Base-by-base conservation (phyloP, 176 grass and related monocot genomes). In the Pontederia crassipes region DNA sequence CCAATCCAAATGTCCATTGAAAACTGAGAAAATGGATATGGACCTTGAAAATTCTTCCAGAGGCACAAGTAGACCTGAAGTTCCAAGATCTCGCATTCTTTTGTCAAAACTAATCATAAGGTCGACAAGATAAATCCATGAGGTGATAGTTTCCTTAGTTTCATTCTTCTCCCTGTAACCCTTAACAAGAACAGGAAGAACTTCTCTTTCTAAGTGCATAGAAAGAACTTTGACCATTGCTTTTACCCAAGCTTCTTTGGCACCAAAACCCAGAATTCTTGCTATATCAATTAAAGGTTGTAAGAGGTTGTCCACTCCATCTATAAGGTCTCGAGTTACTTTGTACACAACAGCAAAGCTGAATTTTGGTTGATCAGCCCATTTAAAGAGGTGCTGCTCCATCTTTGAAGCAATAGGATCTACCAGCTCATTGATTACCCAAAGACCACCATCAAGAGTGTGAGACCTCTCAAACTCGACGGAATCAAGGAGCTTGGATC, bases 251-350 rank as follows among this genome's bases (percentile, higher is more conserved):
- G 87, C 86, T 75, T 97, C 92, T 90, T 87, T 97, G 46, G 87
- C 92, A 71, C 92, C 91, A 67, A 80, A 84, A 45, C 92, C 87
- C 47, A 63, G 68, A 61, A 91, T 65, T 59, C 81, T 97, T 63
- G 92, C 87, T 75, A 68, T 72, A 85, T 97, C 92, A 46, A 97
- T 85, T 68, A 97, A 88, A 76, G 92, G 92, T 74, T 97, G 92
- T 59, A 91, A 76, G 50, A 91, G 63, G 72, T 85, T 74, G 70
- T 97, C 92, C 67, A 97, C 76, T 18, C 87, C 78, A 80, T 83
- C 75, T 81, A 97, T 83, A 76, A 97, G 91, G 71, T 97, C 87
- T 65, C 77, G 87, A 28, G 87, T 74, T 70, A 97, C 80, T 80
- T 97, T 97, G 65, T 82, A 97, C 70, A 90, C 84, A 60, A 97